Base-by-base conservation (phyloP, 768 basidiomycete genomes). In the Hypholoma sublateritium region DNA sequence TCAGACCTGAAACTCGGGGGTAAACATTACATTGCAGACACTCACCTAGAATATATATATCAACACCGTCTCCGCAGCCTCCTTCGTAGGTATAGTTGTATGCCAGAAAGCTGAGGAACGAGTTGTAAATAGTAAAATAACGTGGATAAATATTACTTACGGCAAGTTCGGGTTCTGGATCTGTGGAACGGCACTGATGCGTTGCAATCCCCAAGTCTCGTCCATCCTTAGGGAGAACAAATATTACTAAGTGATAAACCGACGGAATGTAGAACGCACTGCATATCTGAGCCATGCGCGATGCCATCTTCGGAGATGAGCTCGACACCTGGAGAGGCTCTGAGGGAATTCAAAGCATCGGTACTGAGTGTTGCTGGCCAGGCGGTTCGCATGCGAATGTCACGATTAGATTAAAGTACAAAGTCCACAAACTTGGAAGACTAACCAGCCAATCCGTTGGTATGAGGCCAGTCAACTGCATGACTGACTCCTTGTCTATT, bases 41-140 rank as follows among this genome's bases (percentile, higher is more conserved):
- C 50, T 17, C 32, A 43, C 75, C 79, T 54, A 80, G 64, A 50
- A 79, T 59, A 58, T 77, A 79, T 58, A 80, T 70, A 60, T 75
- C 74, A 32, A 74, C 75, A n/a, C 72, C 74, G 21, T 55, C 39
- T 22, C 74, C 74, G 9, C 68, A 74, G 28, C 67, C 50, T 28
- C 56, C 53, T 43, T 73, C 66, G 56, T 71, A 77, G 4, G 61
- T 69, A 57, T 70, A 73, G n/a, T 57, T 61, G 56, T 62, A 73
- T 3, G 56, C 66, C 25, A 65, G 36, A 28, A 56, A 55, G 11
- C 63, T 66, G 45, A 11, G 47, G 58, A 1, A 35, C 21, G 32
- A 19, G 32, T n/a, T 35, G n/a, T 36, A 50, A 53, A 12, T 17
- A 9, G 34, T 44, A 3, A 3, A 52, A 25, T 11, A n/a, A 25